Evolutionary conservation across 495 filamentous ascomycete species (phyloP).

Genomic region (Podospora bellae-mahoneyi): DNA sequence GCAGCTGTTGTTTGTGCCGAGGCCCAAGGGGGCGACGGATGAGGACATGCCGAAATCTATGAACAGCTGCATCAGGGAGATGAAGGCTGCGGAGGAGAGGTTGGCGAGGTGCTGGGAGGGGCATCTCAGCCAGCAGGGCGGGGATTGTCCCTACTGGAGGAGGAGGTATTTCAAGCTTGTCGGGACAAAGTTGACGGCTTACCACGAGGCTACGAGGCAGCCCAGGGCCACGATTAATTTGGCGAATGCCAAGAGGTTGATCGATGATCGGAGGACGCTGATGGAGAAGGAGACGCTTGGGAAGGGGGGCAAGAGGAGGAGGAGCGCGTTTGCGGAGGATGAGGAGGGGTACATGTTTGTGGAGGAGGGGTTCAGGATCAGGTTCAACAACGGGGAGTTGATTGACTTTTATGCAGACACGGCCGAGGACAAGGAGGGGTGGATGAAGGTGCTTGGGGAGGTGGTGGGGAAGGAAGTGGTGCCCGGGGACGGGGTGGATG

Average conservation of each 20-base stretch:
- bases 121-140: conserved; percentile 89
- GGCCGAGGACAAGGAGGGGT: conserved; percentile 77
- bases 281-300: conserved; percentile 73
- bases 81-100: conserved; percentile 79
- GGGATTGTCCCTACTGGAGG: conserved; percentile 98
- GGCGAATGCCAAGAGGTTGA: conserved; percentile 86
- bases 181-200: conserved; percentile 88
- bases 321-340: conserved; percentile 94
- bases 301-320: conserved; percentile 73
- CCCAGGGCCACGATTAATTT: conserved; percentile 96
- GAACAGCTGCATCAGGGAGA: conserved; percentile 87
- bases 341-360: conserved; percentile 99
- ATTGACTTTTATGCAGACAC: conserved; percentile 98
- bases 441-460: conserved; percentile 89
- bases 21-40: conserved; percentile 80
- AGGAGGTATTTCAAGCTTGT: conserved; percentile 94
- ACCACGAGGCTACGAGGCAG: conserved; percentile 91
- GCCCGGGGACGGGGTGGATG: conserved; percentile 29
- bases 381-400: conserved; percentile 94
- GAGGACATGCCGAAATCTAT: conserved; percentile 99
- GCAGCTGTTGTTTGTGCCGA: conserved; percentile 90
- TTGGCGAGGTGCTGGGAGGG: conserved; percentile 77
- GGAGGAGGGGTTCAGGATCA: conserved; percentile 96
- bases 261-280: conserved; percentile 84
- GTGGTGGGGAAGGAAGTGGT: conserved; percentile 63